phyloP scores from a whole-genome alignment of 2,329 filamentous ascomycete genomes.

The Colletotrichum orbiculare region DNA sequence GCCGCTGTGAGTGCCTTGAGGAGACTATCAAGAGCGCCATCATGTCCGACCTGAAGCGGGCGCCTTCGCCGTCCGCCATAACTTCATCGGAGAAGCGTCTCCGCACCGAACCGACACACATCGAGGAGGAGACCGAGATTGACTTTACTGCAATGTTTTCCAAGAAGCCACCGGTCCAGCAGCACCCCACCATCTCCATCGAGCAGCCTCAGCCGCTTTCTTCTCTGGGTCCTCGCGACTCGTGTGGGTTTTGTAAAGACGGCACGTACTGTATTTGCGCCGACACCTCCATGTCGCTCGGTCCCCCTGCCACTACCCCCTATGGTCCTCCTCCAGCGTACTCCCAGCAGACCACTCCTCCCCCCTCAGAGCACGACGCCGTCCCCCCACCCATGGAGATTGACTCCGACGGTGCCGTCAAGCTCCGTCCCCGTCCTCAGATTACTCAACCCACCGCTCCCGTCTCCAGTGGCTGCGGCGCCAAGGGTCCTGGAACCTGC shows the following conservation, averaged over 20 bases:
- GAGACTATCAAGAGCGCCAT: slow-evolving; percentile 66
- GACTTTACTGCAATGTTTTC: slow-evolving; percentile 79
- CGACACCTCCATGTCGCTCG: slow-evolving; percentile 58
- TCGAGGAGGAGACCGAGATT: slow-evolving; percentile 74
- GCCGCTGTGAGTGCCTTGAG: slow-evolving; percentile 72
- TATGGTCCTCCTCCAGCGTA: slow-evolving; percentile 41
- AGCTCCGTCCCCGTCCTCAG: slow-evolving; percentile 58
- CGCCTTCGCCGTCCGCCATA: slow-evolving; percentile 56
- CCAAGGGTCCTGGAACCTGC: slow-evolving; percentile 81
- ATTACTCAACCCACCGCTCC: slow-evolving; percentile 45
- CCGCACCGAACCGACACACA: slow-evolving; percentile 58
- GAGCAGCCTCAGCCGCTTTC: slow-evolving; percentile 43
- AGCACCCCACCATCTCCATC: slow-evolving; percentile 35
- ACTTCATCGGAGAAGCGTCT: slow-evolving; percentile 66
- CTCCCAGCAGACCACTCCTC: slow-evolving; percentile 61
- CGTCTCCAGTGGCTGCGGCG: slow-evolving; percentile 60
- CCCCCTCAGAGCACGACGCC: slow-evolving; percentile 70
- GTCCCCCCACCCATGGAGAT: slow-evolving; percentile 65
- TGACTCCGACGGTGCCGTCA: slow-evolving; percentile 69
- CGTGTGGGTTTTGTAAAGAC: slow-evolving; percentile 85
- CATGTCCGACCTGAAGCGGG: slow-evolving; percentile 61
- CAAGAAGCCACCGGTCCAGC: slow-evolving; percentile 51
- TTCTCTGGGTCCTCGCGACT: slow-evolving; percentile 63
- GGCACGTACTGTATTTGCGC: slow-evolving; percentile 87
- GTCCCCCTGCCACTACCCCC: slow-evolving; percentile 20